A percentile compares a stretch with the other conserved stretches of the same genome.
phyloP scores from a whole-genome alignment of 1,139 yeast species.

The Saccharomyces hybrid region DNA sequence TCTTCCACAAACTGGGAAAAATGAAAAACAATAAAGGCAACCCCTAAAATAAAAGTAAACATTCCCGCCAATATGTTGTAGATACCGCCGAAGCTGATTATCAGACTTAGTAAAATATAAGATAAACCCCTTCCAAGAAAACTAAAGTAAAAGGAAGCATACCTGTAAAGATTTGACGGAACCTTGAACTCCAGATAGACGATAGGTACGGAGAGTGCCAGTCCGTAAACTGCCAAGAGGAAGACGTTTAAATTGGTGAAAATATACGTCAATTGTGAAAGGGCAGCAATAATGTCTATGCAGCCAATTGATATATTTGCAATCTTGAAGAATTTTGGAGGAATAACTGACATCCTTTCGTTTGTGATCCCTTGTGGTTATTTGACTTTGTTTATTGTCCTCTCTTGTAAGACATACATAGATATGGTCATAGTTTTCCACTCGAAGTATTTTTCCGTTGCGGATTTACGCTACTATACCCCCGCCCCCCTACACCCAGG shows the following conservation, averaged over 20 bases:
- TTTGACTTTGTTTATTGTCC: not conserved
- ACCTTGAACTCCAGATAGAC: conserved; percentile 52
- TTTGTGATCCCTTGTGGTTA: not conserved
- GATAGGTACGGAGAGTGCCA: conserved; percentile 53
- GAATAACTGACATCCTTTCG: conserved; percentile 8
- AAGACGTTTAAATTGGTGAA: conserved; percentile 15
- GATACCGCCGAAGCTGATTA: conserved; percentile 52
- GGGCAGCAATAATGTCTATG: conserved; percentile 43
- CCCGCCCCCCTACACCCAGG: not conserved
- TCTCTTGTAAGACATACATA: not conserved
- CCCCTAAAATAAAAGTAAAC: conserved; percentile 50
- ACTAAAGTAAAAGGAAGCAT: conserved; percentile 70
- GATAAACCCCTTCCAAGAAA: conserved; percentile 78
- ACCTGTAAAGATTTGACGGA: conserved; percentile 59
- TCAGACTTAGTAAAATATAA: conserved; percentile 58
- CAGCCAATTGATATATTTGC: conserved; percentile 57
- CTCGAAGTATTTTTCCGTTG: not conserved
- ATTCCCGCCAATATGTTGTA: conserved; percentile 50
- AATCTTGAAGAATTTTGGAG: conserved; percentile 40
- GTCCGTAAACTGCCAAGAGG: conserved; percentile 32
- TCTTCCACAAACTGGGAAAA: conserved; percentile 67
- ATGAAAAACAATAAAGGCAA: conserved; percentile 53
- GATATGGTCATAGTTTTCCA: not conserved
- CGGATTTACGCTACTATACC: not conserved
- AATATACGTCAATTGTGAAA: conserved; percentile 16